Evolutionary conservation across 2,329 filamentous ascomycete genomes (phyloP).

Genomic region (Hypoxylon rubiginosum): DNA sequence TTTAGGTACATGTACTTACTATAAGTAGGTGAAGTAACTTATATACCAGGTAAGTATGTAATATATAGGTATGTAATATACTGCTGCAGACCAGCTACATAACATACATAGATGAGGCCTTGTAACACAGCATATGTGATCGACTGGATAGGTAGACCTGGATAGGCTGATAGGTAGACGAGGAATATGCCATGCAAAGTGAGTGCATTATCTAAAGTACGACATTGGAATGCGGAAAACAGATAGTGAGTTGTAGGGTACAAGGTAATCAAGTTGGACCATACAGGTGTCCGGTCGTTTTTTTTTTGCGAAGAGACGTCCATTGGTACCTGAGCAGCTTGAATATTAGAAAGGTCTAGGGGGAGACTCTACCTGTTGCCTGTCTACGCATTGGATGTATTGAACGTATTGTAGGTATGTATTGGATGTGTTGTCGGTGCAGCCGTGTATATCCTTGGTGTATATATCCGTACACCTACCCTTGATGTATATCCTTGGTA

Average conservation of each 20-base stretch:
- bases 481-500: too few relatives aligned
- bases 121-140: conserved; percentile 40
- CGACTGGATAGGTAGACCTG: conserved; percentile 36
- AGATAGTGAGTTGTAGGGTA: conserved; percentile 34
- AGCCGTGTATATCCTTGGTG: conserved; percentile 18
- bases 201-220: conserved; percentile 42
- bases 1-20: too few relatives aligned
- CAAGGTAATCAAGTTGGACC: conserved; percentile 25
- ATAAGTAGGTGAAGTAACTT: too few relatives aligned
- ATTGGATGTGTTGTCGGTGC: conserved; percentile 39
- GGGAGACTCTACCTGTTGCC: conserved; percentile 17
- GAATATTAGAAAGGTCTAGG: conserved; percentile 21
- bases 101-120: conserved; percentile 15
- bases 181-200: conserved; percentile 36
- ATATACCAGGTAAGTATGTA: too few relatives aligned
- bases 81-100: conserved; percentile 15
- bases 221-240: conserved; percentile 22
- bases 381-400: too few relatives aligned
- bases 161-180: too few relatives aligned
- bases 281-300: conserved; percentile 11
- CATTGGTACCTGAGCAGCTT: conserved; percentile 33
- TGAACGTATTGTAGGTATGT: too few relatives aligned
- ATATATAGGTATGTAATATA: conserved; percentile 29
- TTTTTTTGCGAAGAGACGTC: conserved; percentile 27
- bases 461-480: too few relatives aligned